Evolutionary conservation across 768 basidiomycete genomes (phyloP).

Genomic region (Lactarius akahatsu): DNA sequence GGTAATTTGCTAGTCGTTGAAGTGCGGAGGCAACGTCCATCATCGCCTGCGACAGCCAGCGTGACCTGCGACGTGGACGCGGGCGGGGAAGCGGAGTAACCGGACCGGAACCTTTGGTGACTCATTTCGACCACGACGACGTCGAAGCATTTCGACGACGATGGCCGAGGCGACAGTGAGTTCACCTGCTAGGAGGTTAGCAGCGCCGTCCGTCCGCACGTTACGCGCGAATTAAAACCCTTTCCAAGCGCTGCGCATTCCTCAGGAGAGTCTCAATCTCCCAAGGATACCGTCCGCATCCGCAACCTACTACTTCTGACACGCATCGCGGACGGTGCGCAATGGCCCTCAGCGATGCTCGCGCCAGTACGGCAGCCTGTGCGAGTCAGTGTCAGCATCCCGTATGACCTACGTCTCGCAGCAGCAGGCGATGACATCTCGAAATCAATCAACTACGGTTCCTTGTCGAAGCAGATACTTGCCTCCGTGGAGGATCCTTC

Average conservation of each 20-base stretch:
- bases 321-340: slow-evolving; percentile 43
- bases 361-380: slow-evolving; percentile 51
- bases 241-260: background rate
- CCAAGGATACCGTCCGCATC: slow-evolving; percentile 44
- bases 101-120: slow-evolving; percentile 8
- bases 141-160: background rate
- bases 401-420: slow-evolving; percentile 48
- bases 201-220: background rate
- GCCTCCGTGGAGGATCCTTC: slow-evolving; percentile 30
- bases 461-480: slow-evolving; percentile 40
- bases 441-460: slow-evolving; percentile 65
- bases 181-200: slow-evolving; percentile 10
- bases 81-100: background rate
- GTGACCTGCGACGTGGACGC: background rate
- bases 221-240: background rate
- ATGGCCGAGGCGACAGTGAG: background rate
- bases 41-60: background rate
- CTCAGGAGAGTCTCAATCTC: background rate
- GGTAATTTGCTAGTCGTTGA: slow-evolving; percentile 38
- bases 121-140: background rate
- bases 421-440: slow-evolving; percentile 54
- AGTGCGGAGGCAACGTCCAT: slow-evolving; percentile 39
- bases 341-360: slow-evolving; percentile 43
- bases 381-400: slow-evolving; percentile 49
- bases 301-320: slow-evolving; percentile 48